Evolutionary conservation across 2,329 filamentous ascomycete genomes (phyloP).

Genomic region (Ascocoryne sarcoides): DNA sequence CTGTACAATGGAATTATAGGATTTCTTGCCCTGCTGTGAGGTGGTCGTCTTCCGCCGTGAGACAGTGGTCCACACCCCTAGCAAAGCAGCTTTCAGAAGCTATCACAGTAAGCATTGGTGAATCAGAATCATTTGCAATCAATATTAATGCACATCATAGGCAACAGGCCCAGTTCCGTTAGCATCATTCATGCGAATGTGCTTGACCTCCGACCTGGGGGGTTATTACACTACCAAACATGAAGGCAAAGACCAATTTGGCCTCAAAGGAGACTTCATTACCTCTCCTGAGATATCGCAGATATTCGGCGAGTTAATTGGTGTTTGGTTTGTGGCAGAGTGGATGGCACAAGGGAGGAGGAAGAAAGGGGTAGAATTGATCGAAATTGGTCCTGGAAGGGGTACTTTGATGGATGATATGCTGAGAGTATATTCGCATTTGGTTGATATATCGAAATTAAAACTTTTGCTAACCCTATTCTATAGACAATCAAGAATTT

Average conservation of each 20-base stretch:
- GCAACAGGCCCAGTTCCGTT: slow-evolving; percentile 86
- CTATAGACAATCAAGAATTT: slow-evolving; percentile 74
- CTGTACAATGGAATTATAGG: slow-evolving; percentile 13
- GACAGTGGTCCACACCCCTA: slow-evolving; percentile 81
- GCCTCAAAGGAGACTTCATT: slow-evolving; percentile 88
- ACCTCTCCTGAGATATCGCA: slow-evolving; percentile 97
- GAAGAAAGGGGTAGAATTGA: slow-evolving; percentile 68
- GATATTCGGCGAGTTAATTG: slow-evolving; percentile 88
- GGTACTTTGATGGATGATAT: slow-evolving; percentile 98
- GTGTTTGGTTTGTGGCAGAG: slow-evolving; percentile 91
- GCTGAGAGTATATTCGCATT: slow-evolving; percentile 50
- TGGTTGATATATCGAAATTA: not conserved
- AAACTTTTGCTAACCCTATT: slow-evolving; percentile 8
- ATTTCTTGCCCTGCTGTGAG: slow-evolving; percentile 15
- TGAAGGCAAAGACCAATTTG: slow-evolving; percentile 74
- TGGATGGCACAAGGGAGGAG: slow-evolving; percentile 86
- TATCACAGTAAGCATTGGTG: slow-evolving; percentile 56
- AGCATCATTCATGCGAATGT: slow-evolving; percentile 97
- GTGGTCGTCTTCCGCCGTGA: slow-evolving; percentile 24
- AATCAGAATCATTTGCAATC: not conserved
- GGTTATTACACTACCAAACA: slow-evolving; percentile 73
- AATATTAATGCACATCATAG: slow-evolving; percentile 38
- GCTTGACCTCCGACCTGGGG: slow-evolving; percentile 79
- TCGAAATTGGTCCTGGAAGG: slow-evolving; percentile 89
- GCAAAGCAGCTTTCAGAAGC: slow-evolving; percentile 81